These are phyloP conservation scores for Blastobotrys muscicola DNA, from an alignment of 805 yeast species.

Conservation along the genomic window DNA sequence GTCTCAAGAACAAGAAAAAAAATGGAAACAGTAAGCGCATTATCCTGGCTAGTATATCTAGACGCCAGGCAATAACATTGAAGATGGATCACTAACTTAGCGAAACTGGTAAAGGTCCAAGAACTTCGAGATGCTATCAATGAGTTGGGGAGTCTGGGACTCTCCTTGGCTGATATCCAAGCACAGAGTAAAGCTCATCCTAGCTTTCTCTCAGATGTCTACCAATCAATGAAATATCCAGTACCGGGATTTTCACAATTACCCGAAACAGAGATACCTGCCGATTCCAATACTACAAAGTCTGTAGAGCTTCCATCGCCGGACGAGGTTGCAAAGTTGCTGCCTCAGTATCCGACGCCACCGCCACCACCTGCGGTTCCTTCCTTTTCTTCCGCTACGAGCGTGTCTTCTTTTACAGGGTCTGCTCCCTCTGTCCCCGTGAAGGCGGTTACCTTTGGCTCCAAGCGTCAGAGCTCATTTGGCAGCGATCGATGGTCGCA, in stretches of 20 bases:
- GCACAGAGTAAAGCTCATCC: conserved; percentile 10
- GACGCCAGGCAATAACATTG: no score
- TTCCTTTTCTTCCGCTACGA: conserved; percentile 1
- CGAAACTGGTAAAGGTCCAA: neutral
- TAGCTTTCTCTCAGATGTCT: conserved; percentile 8
- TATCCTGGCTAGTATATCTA: no score
- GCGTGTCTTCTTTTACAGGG: no score
- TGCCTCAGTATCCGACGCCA: neutral
- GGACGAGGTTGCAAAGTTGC: conserved; percentile 1
- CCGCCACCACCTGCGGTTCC: conserved; percentile 3
- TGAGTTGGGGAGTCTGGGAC: conserved; percentile 20
- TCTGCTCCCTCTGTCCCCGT: no score
- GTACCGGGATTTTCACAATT: conserved; percentile 1
- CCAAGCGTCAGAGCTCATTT: conserved; percentile 5
- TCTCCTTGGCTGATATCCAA: conserved; percentile 20
- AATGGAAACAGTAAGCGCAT: neutral
- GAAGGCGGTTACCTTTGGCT: no score
- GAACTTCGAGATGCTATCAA: conserved; percentile 12
- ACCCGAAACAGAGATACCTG: no score
- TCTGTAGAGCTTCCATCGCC: conserved; percentile 1
- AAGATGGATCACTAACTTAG: no score
- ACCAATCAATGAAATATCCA: conserved; percentile 3
- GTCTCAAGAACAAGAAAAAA: conserved; percentile 4
- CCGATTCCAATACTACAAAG: neutral
- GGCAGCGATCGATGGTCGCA: conserved; percentile 20